Evolutionary conservation across 306 rosid species (phyloP), one percentile per base, ranked within the genome.

Genomic region (Luffa acutangula): DNA sequence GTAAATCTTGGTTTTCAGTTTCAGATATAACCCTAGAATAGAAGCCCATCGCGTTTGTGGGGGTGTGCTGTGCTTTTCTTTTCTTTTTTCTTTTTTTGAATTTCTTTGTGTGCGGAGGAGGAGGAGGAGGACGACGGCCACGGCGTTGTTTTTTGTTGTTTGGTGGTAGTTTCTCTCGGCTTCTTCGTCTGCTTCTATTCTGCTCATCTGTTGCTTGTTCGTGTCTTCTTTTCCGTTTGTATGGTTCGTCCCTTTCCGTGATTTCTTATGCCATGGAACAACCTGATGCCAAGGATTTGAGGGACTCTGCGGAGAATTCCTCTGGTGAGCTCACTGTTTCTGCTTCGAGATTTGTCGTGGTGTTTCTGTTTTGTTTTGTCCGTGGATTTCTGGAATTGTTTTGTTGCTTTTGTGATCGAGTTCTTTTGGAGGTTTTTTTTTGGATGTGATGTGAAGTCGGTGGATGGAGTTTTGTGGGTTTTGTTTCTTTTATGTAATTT

Each of bases 291-390:
- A 67, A 52, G 25, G 72, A 52, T 65, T 66, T 48, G 45, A 67
- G 51, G 64, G 65, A 66, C 76, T 65, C 73, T n/a, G 46, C 76
- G 20, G 64, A 66, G 72, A 79, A 79, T 79, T 52, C 76, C 52
- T 79, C 81, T 17, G 81, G 81, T 79, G 58, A 67, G 81, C 76
- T 79, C 48, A 62, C 59, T 78, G 18, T 60, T 33, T 63, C 62
- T 25, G 42, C 74, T 43, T 63, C 1, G 58, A 48, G 48, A 63
- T 78, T 62, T 62, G 70, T 17, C 21, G 15, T 4, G 17, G 1
- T 78, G 62, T 45, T 10, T 43, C n/a, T 6, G 48, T 36, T 63
- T 15, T 3, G 34, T 63, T 39, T 7, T 36, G 71, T 64, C 5
- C 17, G 10, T 49, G 54, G 25, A 5, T 43, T 62, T 78, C 18